Conservation (phyloP, 2,329 filamentous ascomycete genomes). For the Botrytis porri region DNA sequence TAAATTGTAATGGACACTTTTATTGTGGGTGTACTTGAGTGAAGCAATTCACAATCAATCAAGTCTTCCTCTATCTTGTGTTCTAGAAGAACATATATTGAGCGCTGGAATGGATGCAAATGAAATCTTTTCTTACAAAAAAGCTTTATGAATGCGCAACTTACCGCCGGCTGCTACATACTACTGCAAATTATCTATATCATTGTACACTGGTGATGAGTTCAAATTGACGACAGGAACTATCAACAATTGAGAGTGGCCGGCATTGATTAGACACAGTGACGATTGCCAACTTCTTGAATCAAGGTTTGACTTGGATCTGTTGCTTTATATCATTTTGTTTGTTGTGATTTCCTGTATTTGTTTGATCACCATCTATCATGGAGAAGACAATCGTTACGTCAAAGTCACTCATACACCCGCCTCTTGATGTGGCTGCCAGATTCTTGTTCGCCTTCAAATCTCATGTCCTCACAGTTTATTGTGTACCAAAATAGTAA, state of each 20-base stretch:
- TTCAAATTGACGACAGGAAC: not conserved
- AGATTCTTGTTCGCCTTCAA: not conserved
- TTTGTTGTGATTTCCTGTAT: not conserved
- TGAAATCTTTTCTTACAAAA: constrained; percentile 46
- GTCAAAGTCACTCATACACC: not conserved
- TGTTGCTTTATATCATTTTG: no score
- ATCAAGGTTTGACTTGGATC: not conserved
- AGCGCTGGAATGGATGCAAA: constrained; percentile 72
- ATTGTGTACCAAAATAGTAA: not conserved
- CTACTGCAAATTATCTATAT: not conserved
- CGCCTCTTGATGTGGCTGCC: no score
- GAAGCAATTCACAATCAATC: constrained; percentile 43
- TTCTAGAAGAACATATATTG: constrained; percentile 52
- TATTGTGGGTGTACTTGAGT: constrained; percentile 70
- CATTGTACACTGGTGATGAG: not conserved
- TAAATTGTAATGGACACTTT: constrained; percentile 63
- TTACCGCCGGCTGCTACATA: constrained; percentile 74
- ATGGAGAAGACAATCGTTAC: not conserved
- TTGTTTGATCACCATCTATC: not conserved
- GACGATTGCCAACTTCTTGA: not conserved
- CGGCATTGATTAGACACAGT: no score
- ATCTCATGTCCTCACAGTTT: not conserved
- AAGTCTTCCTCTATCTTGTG: constrained; percentile 73
- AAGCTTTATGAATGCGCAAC: constrained; percentile 49
- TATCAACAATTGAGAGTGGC: not conserved